Evolutionary conservation across 257 asterid species (phyloP), one percentile per base, ranked within the genome.

Genomic region (Nicotiana otophora): DNA sequence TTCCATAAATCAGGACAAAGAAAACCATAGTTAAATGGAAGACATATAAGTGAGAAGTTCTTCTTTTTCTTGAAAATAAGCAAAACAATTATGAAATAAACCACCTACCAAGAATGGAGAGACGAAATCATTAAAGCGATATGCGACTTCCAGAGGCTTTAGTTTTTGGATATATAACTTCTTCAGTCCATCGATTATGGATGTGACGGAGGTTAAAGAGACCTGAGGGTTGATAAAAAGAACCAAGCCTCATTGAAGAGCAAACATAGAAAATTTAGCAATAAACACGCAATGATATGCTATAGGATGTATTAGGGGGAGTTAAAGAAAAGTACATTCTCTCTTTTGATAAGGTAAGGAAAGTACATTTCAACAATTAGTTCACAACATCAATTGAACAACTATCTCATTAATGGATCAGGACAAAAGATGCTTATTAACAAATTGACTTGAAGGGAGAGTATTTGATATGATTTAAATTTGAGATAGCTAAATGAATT

Each of bases 131-230:
- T 92, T 94, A 79, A 92, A 96, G 82, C 81, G 92, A 84, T 96
- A 94, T 65, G 97, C 91, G 55, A 84, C 84, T 90, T 94, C 98
- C 78, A 94, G 85, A 79, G 98, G 98, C 93, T 94, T 96, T 90
- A 96, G 84, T 82, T 93, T 92, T 88, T 96, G 97, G 69, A 94
- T 82, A 84, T 94, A 96, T 88, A 96, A 69, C 90, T 88, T 96
- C 86, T 96, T 96, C 92, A 96, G 88, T 81, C 99, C 99, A 93
- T 96, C 99, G 57, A 89, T 62, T 67, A 96, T 94, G 30, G 99
- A 96, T 26, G 99, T 96, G 72, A 96, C 99, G 28, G 98, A 87
- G 80, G 86, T 75, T 86, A 92, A 84, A 84, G 99, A 83, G 70
- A 94, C 92, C 99, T 96, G 87, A 84, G 23, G 70, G 16, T 33